Base-by-base conservation (phyloP, 2,329 filamentous ascomycete genomes). In the Hypoxylon sp. region DNA sequence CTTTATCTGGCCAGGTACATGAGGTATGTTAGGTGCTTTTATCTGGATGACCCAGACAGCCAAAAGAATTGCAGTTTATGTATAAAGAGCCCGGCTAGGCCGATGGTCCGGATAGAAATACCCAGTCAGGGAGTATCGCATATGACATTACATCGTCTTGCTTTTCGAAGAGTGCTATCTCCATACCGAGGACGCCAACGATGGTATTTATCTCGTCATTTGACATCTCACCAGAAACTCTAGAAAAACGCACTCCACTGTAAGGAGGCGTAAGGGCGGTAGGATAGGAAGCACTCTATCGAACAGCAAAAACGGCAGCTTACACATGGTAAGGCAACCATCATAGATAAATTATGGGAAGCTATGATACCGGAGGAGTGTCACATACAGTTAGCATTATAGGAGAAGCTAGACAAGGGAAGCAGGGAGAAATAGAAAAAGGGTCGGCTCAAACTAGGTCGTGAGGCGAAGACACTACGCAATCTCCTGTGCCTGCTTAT, bases 191-290 rank as follows among this genome's bases (percentile, higher is more conserved):
- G 50, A 30, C 19, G 4, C 14, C 2, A 21, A 32, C 4, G 17
- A 13, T 25, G 41, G 61, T 0, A 41, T 64, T 19, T 55, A 64
- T 48, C 32, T 65, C 21, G 28, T 61, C 19, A 10, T 65, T 7
- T 65, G 45, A 50, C 14, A 19, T 19, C 28, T 25, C 2, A 2
- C 4, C 17, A 13, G 59, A 5, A 5, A 32, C 34, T 13, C 13
- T 19, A 14, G 32, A 38, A 3, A 21, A 59, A 48, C 21, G 9
- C 13, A 2, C 14, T 14, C 3, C 13, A 21, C 19, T 10, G 9
- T n/a, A 41, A 25, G 43, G 43, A 28, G 34, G 17, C 41, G n/a
- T 30, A 9, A 4, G 23, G 34, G 43, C 30, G 7, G 38, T 32
- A 7, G 21, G 19, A 43, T 21, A 48, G 36, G 3, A 49, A 19